Conservation (phyloP, 2,329 filamentous ascomycete genomes). For the Calonectria pseudoreteaudii region DNA sequence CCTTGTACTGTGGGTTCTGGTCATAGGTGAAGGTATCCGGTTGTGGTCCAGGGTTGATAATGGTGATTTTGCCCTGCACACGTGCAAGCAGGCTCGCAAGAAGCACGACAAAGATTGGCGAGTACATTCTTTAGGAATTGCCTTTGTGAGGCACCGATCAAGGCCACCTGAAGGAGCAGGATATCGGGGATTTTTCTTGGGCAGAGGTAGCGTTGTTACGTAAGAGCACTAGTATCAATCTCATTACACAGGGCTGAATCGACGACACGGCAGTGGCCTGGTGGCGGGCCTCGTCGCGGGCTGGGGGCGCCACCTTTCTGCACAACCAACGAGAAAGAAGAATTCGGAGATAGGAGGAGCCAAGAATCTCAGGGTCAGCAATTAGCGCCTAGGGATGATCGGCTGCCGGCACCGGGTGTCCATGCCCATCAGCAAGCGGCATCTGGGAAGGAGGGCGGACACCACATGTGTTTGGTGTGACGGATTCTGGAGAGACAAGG, state of each 20-base stretch:
- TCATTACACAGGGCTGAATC: not conserved
- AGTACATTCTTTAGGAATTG: not conserved
- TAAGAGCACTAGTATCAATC: not conserved
- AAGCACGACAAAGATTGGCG: not conserved
- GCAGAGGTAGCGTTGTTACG: not conserved
- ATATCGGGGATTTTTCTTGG: not conserved
- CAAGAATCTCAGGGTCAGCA: not conserved
- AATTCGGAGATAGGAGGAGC: not conserved
- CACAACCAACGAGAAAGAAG: not conserved
- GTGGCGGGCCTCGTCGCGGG: not conserved
- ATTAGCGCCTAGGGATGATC: not conserved
- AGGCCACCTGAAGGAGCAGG: not conserved
- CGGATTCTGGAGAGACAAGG: too few species aligned
- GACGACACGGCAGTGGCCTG: not conserved
- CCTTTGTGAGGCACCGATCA: not conserved
- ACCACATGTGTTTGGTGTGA: too few species aligned
- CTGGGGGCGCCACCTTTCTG: not conserved
- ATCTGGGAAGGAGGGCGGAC: too few species aligned
- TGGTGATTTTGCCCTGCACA: not conserved
- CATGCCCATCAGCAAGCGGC: too few species aligned
- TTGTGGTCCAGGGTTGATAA: not conserved
- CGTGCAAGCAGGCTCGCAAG: not conserved
- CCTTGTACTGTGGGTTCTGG: not conserved
- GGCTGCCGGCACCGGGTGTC: too few species aligned
- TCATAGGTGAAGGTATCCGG: not conserved